Conservation (phyloP, 2,329 filamentous ascomycete genomes). For the Phialophora chinensis region DNA sequence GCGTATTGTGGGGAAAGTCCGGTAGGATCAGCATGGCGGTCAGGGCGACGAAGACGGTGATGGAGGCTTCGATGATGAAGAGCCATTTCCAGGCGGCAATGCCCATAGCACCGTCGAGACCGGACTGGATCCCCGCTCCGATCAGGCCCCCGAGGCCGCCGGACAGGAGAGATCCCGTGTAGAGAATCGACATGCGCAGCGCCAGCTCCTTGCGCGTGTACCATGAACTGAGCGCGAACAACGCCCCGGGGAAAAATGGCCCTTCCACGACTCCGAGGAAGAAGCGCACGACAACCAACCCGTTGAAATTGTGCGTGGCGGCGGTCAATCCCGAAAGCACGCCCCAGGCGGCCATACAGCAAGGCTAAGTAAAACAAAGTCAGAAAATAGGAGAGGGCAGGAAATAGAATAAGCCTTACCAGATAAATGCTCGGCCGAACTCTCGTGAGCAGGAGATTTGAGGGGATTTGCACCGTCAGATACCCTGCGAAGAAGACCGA, state of each 20-base stretch:
- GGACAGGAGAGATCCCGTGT: conserved; percentile 63
- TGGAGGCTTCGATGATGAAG: conserved; percentile 61
- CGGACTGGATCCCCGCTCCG: conserved; percentile 46
- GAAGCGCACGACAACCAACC: conserved; percentile 71
- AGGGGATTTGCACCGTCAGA: conserved; percentile 69
- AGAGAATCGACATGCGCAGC: conserved; percentile 44
- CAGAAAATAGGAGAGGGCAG: too few relatives aligned
- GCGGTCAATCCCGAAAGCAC: neutral
- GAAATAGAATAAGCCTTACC: conserved; percentile 55
- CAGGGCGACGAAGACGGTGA: conserved; percentile 52
- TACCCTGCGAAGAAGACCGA: conserved; percentile 77
- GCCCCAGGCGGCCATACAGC: neutral
- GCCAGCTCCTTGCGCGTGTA: conserved; percentile 59
- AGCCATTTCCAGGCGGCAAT: conserved; percentile 40
- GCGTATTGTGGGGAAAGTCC: conserved; percentile 50
- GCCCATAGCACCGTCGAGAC: conserved; percentile 9
- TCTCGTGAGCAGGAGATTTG: conserved; percentile 71
- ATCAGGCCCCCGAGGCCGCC: neutral
- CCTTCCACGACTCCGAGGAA: conserved; percentile 72
- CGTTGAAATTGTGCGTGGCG: conserved; percentile 59
- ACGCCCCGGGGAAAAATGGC: conserved; percentile 70
- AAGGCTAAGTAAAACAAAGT: neutral
- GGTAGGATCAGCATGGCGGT: conserved; percentile 50
- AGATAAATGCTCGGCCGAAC: conserved; percentile 68
- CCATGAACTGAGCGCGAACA: conserved; percentile 69